Conservation (phyloP, 352 stramenopile genomes). For the Globisporangium lucens region DNA sequence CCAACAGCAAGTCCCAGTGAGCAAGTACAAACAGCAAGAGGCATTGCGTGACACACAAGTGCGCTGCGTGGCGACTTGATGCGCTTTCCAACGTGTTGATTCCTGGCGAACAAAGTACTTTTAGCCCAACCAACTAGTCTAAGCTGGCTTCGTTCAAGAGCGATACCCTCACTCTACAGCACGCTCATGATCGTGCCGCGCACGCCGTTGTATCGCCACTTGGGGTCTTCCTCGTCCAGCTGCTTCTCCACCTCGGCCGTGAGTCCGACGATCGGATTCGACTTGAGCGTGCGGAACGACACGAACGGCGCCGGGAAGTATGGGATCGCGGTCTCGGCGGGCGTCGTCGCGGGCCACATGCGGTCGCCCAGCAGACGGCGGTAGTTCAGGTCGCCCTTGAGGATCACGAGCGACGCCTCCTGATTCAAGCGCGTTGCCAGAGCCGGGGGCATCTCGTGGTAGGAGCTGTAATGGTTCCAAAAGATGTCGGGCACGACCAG, state of each 20-base stretch:
- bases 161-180: constrained; percentile 14
- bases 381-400: constrained; percentile 98
- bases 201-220: constrained; percentile 68
- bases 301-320: constrained; percentile 74
- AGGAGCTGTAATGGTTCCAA: constrained; percentile 76
- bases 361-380: constrained; percentile 93
- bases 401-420: constrained; percentile 86
- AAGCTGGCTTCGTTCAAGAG: neutral
- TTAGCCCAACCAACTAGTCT: neutral
- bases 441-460: constrained; percentile 62
- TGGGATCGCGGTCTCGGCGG: constrained; percentile 79
- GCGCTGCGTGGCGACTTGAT: neutral
- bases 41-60: neutral
- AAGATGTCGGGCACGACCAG: constrained; percentile 36
- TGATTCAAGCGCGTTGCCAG: constrained; percentile 29
- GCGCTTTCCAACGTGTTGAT: neutral
- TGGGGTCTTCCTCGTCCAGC: constrained; percentile 48
- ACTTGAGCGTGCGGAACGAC: constrained; percentile 72
- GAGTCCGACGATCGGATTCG: constrained; percentile 61
- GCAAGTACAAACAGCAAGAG: neutral
- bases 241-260: constrained; percentile 32
- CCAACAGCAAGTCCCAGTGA: neutral
- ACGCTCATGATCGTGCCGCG: constrained; percentile 65
- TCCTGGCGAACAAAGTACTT: neutral
- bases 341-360: constrained; percentile 82